A percentile compares a stretch with the other conserved stretches of the same genome.
Evolutionary conservation across 495 filamentous ascomycete species (phyloP).

Genomic region (Penicillium antarcticum): DNA sequence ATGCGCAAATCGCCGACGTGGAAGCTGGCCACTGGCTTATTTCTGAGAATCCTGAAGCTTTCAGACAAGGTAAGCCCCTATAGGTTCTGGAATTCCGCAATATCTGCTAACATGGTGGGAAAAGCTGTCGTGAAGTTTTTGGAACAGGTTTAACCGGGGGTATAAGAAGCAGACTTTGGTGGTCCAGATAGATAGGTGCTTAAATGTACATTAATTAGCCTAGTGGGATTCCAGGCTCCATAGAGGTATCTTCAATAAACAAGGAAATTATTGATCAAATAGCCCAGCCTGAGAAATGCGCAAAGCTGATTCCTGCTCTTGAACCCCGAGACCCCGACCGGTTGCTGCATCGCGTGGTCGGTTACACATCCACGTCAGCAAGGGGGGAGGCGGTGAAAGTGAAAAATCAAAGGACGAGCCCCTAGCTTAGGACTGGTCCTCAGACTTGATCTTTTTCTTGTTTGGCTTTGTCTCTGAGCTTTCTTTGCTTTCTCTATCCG

Average conservation of each 20-base stretch:
- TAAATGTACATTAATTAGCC: not conserved
- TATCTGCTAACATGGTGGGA: slow-evolving; percentile 9
- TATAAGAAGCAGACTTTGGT: too few relatives aligned
- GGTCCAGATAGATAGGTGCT: not conserved
- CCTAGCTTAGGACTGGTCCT: too few relatives aligned
- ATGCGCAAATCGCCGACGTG: slow-evolving; percentile 74
- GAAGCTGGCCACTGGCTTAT: slow-evolving; percentile 94
- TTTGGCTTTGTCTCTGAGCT: not conserved
- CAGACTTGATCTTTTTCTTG: not conserved
- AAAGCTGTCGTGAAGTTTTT: slow-evolving; percentile 43
- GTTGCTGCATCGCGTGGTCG: too few relatives aligned
- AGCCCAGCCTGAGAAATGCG: not conserved
- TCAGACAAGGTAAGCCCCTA: slow-evolving; percentile 64
- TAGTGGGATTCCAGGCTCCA: not conserved
- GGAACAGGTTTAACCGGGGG: not conserved
- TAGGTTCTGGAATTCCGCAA: not conserved
- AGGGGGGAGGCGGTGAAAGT: too few relatives aligned
- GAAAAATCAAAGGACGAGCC: too few relatives aligned
- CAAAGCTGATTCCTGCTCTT: too few relatives aligned
- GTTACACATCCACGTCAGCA: too few relatives aligned
- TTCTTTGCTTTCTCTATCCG: not conserved
- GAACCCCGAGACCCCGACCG: too few relatives aligned
- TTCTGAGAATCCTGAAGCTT: slow-evolving; percentile 85
- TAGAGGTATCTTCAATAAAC: not conserved
- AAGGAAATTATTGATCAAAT: not conserved